A percentile compares a stretch with the other conserved stretches of the same genome.
Evolutionary conservation across 2,329 filamentous ascomycete species (phyloP).

Genomic region (Dothideomycetes sp.): DNA sequence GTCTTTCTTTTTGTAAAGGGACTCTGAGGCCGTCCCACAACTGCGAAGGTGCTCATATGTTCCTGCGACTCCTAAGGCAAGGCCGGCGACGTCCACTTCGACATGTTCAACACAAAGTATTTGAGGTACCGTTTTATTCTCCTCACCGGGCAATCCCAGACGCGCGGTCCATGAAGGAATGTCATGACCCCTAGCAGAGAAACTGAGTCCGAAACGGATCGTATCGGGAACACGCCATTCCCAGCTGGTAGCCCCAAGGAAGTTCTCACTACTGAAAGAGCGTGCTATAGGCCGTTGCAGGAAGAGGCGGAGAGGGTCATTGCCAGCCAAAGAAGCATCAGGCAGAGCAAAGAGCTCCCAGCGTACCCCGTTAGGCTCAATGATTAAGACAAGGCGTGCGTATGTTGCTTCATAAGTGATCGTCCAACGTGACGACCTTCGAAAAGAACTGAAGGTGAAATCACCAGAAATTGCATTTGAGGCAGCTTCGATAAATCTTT

Average conservation of each 20-base stretch:
- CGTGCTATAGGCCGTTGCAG: conserved; percentile 18
- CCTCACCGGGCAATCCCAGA: conserved; percentile 25
- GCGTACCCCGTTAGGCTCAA: conserved; percentile 10
- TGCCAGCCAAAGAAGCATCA: conserved; percentile 10
- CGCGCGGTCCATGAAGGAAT: conserved; percentile 26
- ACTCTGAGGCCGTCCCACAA: conserved; percentile 46
- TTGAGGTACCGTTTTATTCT: conserved; percentile 31
- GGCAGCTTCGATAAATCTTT: conserved; percentile 22
- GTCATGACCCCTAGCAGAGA: conserved; percentile 14
- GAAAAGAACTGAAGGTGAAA: conserved; percentile 24
- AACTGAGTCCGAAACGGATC: conserved; percentile 7
- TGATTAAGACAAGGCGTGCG: conserved; percentile 27
- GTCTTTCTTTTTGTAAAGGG: conserved; percentile 38
- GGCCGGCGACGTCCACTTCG: no score
- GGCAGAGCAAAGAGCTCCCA: conserved; percentile 21
- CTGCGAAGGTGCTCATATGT: conserved; percentile 39
- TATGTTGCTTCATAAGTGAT: conserved; percentile 26
- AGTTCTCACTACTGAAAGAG: conserved; percentile 8
- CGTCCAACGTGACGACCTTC: conserved; percentile 27
- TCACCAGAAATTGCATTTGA: conserved; percentile 20
- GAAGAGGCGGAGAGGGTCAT: conserved; percentile 14
- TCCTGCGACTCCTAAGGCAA: conserved; percentile 32
- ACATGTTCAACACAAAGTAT: conserved; percentile 35
- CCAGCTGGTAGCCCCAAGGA: conserved; percentile 26
- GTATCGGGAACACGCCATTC: conserved; percentile 32